Evolutionary conservation across 2,329 filamentous ascomycete genomes (phyloP).

Genomic region (Fusarium penzigii): DNA sequence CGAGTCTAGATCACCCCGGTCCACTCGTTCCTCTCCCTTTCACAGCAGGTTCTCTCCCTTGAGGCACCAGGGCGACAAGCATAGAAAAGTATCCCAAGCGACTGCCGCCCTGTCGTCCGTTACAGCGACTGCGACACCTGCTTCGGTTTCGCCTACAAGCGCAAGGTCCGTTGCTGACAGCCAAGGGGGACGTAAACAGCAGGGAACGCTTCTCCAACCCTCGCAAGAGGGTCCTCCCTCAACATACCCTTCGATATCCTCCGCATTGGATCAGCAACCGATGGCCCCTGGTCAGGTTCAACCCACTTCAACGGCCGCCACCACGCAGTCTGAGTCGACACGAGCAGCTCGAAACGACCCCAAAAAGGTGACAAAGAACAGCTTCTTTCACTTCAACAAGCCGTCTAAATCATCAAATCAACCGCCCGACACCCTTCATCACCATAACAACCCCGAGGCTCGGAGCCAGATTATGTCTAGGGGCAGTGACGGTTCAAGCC

Average conservation of each 20-base stretch:
- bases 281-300: slow-evolving; percentile 12
- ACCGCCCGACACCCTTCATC: slow-evolving; percentile 23
- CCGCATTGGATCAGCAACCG: slow-evolving; percentile 24
- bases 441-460: slow-evolving; percentile 36
- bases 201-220: slow-evolving; percentile 29
- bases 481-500: slow-evolving; percentile 34
- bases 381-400: slow-evolving; percentile 55
- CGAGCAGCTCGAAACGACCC: slow-evolving; percentile 35
- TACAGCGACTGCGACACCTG: slow-evolving; percentile 4
- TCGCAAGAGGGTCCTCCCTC: slow-evolving; percentile 25
- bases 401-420: slow-evolving; percentile 43
- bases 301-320: slow-evolving; percentile 20
- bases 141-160: slow-evolving; percentile 14
- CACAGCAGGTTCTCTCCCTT: slow-evolving; percentile 42
- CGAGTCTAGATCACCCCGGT: slow-evolving; percentile 42
- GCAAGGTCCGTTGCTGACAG: slow-evolving; percentile 10
- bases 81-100: slow-evolving; percentile 26
- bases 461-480: slow-evolving; percentile 42
- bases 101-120: slow-evolving; percentile 20
- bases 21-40: slow-evolving; percentile 49
- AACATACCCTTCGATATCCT: slow-evolving; percentile 30
- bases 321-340: slow-evolving; percentile 10
- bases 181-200: slow-evolving; percentile 24
- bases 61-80: slow-evolving; percentile 25
- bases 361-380: slow-evolving; percentile 47